Evolutionary conservation across 2,329 filamentous ascomycete species (phyloP).

Genomic region (Talaromyces sp.): DNA sequence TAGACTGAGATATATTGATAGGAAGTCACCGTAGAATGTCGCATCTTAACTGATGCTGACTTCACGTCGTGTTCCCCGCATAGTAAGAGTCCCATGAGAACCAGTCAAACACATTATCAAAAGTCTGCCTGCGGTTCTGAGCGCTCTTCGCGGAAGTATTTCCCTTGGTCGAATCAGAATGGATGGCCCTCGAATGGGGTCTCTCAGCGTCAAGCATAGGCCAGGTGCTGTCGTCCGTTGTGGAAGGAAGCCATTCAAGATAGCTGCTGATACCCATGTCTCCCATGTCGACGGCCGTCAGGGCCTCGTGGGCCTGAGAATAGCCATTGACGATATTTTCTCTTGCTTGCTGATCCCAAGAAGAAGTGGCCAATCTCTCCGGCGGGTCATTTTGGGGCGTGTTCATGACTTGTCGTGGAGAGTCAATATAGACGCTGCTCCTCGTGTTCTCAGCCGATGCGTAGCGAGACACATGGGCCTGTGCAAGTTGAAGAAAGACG

Average conservation of each 20-base stretch:
- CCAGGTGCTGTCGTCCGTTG: background rate
- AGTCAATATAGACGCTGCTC: too few relatives aligned
- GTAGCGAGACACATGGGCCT: background rate
- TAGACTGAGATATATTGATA: too few relatives aligned
- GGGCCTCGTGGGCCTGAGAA: background rate
- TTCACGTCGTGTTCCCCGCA: background rate
- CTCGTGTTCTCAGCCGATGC: too few relatives aligned
- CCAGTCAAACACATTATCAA: constrained; percentile 1
- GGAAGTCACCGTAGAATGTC: too few relatives aligned
- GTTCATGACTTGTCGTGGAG: too few relatives aligned
- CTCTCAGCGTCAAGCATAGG: background rate
- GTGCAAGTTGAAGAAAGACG: background rate
- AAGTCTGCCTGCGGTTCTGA: background rate
- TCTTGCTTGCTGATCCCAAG: background rate
- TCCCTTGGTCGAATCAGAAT: background rate
- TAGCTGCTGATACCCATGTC: background rate
- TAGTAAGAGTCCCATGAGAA: constrained; percentile 2
- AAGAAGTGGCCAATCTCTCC: background rate
- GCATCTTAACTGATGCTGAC: background rate
- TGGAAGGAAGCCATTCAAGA: background rate
- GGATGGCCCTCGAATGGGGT: background rate
- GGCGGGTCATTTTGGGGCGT: background rate
- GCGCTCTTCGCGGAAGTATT: background rate
- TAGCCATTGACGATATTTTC: background rate
- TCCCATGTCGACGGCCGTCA: background rate